Percentiles rank a stretch among this genome's conserved stretches.
phyloP scores from a whole-genome alignment of 345 rosid genomes.

The Eucalyptus globulus region DNA sequence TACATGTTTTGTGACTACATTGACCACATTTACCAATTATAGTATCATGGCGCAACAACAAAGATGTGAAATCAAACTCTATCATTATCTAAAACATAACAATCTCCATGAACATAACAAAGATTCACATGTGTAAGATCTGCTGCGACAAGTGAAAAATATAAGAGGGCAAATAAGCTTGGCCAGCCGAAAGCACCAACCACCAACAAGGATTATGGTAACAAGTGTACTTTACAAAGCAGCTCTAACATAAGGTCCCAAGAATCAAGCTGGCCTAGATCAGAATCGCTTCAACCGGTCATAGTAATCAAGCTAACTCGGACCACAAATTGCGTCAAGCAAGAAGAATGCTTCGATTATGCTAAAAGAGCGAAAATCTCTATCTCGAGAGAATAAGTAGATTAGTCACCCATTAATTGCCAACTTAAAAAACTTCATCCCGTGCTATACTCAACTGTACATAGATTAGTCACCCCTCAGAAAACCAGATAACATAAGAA shows the following conservation, averaged over 20 bases:
- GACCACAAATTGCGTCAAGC: not conserved
- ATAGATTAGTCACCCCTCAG: not conserved
- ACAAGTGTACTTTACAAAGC: too few species aligned
- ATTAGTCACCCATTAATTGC: not conserved
- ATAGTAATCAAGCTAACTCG: not conserved
- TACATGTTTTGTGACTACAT: too few species aligned
- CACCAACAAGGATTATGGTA: not conserved
- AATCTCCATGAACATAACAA: too few species aligned
- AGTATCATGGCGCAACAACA: too few species aligned
- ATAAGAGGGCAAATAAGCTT: not conserved
- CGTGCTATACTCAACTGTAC: not conserved
- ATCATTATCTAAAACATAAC: too few species aligned
- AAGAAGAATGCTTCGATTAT: not conserved
- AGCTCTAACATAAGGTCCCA: too few species aligned
- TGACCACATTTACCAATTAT: too few species aligned
- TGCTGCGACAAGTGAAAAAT: not conserved
- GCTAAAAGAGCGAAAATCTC: not conserved
- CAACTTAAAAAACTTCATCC: not conserved
- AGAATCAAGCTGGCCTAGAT: too few species aligned
- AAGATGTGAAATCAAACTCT: too few species aligned
- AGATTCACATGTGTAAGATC: not conserved
- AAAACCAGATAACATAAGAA: not conserved
- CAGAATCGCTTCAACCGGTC: too few species aligned
- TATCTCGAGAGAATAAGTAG: not conserved
- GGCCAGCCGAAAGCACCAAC: not conserved